Percentiles rank a stretch among this genome's conserved stretches.
These are phyloP conservation scores for Aureobasidium sp. DNA, from an alignment of 2,329 filamentous ascomycete species.

Conservation along the genomic window DNA sequence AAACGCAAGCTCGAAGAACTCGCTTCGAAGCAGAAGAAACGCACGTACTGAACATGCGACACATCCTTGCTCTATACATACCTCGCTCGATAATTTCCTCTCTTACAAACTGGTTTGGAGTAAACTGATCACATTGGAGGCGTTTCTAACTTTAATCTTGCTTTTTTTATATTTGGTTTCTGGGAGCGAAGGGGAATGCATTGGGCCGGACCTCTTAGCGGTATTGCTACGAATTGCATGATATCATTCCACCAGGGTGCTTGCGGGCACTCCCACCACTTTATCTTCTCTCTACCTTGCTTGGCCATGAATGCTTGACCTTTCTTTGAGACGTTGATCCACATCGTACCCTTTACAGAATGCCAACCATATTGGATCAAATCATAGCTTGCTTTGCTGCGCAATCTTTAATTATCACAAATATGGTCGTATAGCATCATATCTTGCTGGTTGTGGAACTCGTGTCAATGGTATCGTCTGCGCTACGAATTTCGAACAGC, in stretches of 20 bases:
- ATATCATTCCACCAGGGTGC: constrained; percentile 10
- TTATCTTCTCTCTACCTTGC: not conserved
- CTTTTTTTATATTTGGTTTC: not conserved
- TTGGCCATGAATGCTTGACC: not conserved
- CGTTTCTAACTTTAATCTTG: constrained; percentile 3
- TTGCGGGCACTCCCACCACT: not conserved
- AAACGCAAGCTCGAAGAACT: constrained; percentile 34
- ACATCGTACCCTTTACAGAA: not conserved
- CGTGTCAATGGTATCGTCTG: not conserved
- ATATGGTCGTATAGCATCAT: not conserved
- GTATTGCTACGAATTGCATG: constrained; percentile 15
- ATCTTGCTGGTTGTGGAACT: not conserved
- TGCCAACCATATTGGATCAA: not conserved
- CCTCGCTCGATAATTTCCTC: not conserved
- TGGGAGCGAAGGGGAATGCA: constrained; percentile 1
- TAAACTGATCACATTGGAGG: not conserved
- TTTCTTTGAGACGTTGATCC: not conserved
- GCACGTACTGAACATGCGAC: not conserved
- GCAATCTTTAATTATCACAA: not conserved
- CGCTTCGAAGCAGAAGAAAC: constrained; percentile 28
- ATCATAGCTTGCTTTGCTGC: not conserved
- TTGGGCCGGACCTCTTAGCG: constrained; percentile 13
- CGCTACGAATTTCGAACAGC: not conserved
- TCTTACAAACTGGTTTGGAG: constrained; percentile 3
- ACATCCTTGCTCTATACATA: not conserved